Base-by-base conservation (phyloP, 2,329 filamentous ascomycete species). In the Alternaria ethzedia region DNA sequence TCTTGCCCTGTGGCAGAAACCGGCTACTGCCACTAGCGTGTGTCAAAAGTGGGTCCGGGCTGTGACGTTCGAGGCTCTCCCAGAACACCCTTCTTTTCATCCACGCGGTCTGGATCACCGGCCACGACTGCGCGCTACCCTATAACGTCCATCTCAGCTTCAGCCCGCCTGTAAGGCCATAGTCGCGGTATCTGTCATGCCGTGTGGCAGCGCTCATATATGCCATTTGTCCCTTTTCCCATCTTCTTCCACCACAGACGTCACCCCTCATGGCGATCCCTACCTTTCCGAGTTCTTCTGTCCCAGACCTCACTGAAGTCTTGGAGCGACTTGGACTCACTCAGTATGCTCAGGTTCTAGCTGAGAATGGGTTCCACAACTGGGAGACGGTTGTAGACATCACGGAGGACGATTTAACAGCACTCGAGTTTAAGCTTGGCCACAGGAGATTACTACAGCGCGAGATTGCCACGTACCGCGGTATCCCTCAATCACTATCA, bases 321-420 rank as follows among this genome's bases (percentile, higher is more conserved):
- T 70, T 80, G 10, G 69, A 69, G 13, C 76, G 77, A 12, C 68
- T 80, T 41, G 72, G 76, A 10, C 65, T 80, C 54, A 60, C 61
- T 5, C 58, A 70, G 6, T 80, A 80, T 57, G 54, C 69, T n/a
- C 63, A 69, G 3, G 58, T 66, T 6, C 71, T 81, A 2, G 41
- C 63, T 12, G 71, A 77, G 3, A 80, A 81, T 63, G 79, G 80
- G 13, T 81, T 81, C 54, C 69, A 73, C 56, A 74, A 49, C 46
- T 81, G 80, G 80, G 74, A 79, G 25, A 77, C 72, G 1, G 74
- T 80, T n/a, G 70, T 79, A 45, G 78, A 81, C 60, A 80, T 82
- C 36, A 81, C 79, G 21, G 80, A 82, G 50, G 75, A 80, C 15
- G 79, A 82, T 57, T 63, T 82, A 43, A 74, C 72, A 3, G 41